Conservation (phyloP, 148 eudicot species). For the Dianthus caryophyllus region DNA sequence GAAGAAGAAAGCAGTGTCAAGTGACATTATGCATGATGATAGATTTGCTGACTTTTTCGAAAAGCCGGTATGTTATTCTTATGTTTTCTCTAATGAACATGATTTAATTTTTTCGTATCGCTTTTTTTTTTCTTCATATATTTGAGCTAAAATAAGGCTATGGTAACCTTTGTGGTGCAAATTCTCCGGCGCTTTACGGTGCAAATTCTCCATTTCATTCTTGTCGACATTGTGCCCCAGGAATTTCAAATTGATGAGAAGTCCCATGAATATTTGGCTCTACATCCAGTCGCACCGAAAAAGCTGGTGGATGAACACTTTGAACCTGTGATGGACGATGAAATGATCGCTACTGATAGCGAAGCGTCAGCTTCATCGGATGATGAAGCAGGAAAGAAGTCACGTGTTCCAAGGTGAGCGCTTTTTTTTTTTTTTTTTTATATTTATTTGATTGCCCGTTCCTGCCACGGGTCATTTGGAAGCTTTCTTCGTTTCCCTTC, state of each 20-base stretch:
- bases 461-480: neutral
- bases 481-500: neutral
- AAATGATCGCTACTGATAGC: constrained; percentile 28
- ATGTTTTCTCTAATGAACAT: neutral
- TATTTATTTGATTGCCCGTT: too few species aligned
- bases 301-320: constrained; percentile 76
- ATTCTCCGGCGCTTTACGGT: neutral
- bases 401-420: constrained; percentile 47
- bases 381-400: constrained; percentile 41
- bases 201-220: neutral
- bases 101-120: neutral
- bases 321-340: constrained; percentile 49
- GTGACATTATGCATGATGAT: constrained; percentile 61
- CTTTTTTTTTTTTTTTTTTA: neutral
- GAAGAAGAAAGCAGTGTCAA: constrained; percentile 45
- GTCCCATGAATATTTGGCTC: constrained; percentile 16
- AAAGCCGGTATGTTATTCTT: constrained; percentile 43
- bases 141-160: neutral
- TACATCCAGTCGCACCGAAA: constrained; percentile 41
- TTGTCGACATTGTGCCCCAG: constrained; percentile 45
- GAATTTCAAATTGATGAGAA: constrained; percentile 29
- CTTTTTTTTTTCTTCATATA: neutral
- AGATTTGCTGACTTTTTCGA: constrained; percentile 59
- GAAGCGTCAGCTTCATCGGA: constrained; percentile 52
- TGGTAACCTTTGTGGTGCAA: neutral